phyloP scores from a whole-genome alignment of 2,329 filamentous ascomycete genomes.

The Harringtonia lauricola region DNA sequence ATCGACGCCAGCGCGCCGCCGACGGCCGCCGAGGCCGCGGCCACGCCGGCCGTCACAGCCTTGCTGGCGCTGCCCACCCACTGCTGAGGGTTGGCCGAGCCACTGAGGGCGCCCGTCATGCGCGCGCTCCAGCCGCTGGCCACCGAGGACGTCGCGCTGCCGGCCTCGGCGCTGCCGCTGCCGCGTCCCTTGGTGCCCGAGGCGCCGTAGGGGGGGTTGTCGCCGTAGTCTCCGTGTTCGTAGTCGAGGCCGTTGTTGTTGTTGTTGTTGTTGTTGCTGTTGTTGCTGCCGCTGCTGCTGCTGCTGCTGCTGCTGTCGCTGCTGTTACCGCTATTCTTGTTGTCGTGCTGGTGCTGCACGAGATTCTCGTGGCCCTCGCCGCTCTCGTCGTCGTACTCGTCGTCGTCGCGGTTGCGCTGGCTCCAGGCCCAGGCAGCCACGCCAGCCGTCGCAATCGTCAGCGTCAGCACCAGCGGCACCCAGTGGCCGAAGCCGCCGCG shows the following conservation, averaged over 20 bases:
- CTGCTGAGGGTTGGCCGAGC: slow-evolving; percentile 80
- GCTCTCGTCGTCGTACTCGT: slow-evolving; percentile 53
- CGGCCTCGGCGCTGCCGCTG: slow-evolving; percentile 17
- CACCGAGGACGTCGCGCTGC: slow-evolving; percentile 43
- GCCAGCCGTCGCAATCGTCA: slow-evolving; percentile 78
- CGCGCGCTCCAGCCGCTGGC: slow-evolving; percentile 57
- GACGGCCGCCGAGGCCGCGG: slow-evolving; percentile 71
- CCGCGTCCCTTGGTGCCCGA: slow-evolving; percentile 24
- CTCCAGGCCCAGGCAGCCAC: slow-evolving; percentile 91
- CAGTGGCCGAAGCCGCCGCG: slow-evolving; percentile 67
- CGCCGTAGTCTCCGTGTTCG: slow-evolving; percentile 34
- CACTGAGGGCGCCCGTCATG: slow-evolving; percentile 69
- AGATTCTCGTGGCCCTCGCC: slow-evolving; percentile 20
- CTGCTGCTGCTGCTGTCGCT: too few species aligned
- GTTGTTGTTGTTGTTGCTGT: background rate
- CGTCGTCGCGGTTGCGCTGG: slow-evolving; percentile 65
- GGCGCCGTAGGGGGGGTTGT: slow-evolving; percentile 38
- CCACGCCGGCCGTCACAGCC: slow-evolving; percentile 69
- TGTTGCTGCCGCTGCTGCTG: slow-evolving; percentile 6
- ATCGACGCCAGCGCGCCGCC: slow-evolving; percentile 76
- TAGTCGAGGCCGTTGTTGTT: slow-evolving; percentile 28
- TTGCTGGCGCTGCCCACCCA: slow-evolving; percentile 76
- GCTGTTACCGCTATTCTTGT: background rate
- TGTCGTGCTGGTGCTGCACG: too few species aligned
- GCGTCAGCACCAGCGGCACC: slow-evolving; percentile 77